Base-by-base conservation (phyloP, 1,284 basidiomycete genomes). In the Ceratobasidium sp. region DNA sequence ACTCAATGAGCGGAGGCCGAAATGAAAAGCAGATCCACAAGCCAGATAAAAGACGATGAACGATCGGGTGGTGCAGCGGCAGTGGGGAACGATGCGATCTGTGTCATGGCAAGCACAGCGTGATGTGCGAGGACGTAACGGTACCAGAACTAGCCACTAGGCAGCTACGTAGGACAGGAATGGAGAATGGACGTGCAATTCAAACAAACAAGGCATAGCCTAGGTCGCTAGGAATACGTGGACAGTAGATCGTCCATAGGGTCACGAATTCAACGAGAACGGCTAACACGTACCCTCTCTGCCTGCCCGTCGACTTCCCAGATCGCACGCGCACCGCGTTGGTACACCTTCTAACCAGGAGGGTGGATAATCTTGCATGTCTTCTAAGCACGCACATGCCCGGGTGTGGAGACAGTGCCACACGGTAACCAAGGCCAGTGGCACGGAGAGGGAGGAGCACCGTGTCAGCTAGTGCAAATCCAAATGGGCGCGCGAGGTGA, bases 221-320 rank as follows among this genome's bases (percentile, higher is more conserved):
- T n/a, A 41, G 11, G 57, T 41, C 36, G 57, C 33, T 24, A 62
- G 59, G 22, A 36, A 36, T 5, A 31, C 29, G 57, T 44, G 36
- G 57, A 2, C 54, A 31, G 59, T 36, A n/a, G 33, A 62, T 56
- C 54, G 59, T 45, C 41, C 14, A n/a, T 41, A 44, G 36, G 65
- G 24, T 41, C 47, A 51, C 9, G 31, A 27, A 51, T 53, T 33
- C 17, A 48, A 59, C 36, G 24, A 14, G 11, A 11, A 5, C 36
- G 36, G 36, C 36, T 67, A 33, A 59, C 27, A 48, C 62, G 56
- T 22, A 71, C 67, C 67, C 67, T 71, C 96, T 96, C 75, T 93
- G 88, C 74, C 88, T 86, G 1, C 91, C 97, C 97, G 81, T 99
- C 96, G 0, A 99, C 92, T 83, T 99, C 96, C 94, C 95, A 98